Base-by-base conservation (phyloP, 2,329 filamentous ascomycete species). In the Colletotrichum sublineola region DNA sequence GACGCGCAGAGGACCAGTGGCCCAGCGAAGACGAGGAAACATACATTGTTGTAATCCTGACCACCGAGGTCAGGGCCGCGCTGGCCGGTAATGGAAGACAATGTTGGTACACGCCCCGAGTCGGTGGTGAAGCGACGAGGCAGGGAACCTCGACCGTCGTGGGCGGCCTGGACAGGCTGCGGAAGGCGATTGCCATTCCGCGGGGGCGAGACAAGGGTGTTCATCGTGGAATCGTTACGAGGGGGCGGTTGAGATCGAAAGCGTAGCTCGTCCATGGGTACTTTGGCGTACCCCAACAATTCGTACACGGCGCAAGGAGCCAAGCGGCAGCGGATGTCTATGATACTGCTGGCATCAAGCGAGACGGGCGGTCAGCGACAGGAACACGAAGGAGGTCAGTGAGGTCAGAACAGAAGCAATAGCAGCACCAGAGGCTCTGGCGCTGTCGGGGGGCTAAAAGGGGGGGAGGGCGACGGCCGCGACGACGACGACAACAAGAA, bases 111-210 rank as follows among this genome's bases (percentile, higher is more conserved):
- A 88, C 95, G 89, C 83, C 94, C 88, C 84, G 94, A 91, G 84
- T 97, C 97, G 70, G 95, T 96, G 75, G 96, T 98, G 84, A 98
- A 98, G 80, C 96, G 93, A 79, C 96, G 92, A 83, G 95, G 94
- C 80, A 98, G 87, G 77, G 91, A 91, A 75, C 90, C 90, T 82
- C 95, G 91, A 76, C 89, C 89, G 80, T 97, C 94, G 81, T 90
- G 88, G 75, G 88, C 33, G 74, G 88, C 33, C 71, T 71, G 74
- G 74, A 86, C 81, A 68, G 88, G 86, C 75, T 88, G 88, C 75
- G 85, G 86, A 81, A 91, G 86, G 79, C 91, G 90, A 79, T 85
- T 87, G 79, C 89, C 88, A 82, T 92, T 92, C 81, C 93, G 91
- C 77, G 90, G 89, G 79, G 93, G 91, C 78, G 93, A 92, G 78